Evolutionary conservation across 805 yeast species (phyloP).

Genomic region (Yamadazyma laniorum): DNA sequence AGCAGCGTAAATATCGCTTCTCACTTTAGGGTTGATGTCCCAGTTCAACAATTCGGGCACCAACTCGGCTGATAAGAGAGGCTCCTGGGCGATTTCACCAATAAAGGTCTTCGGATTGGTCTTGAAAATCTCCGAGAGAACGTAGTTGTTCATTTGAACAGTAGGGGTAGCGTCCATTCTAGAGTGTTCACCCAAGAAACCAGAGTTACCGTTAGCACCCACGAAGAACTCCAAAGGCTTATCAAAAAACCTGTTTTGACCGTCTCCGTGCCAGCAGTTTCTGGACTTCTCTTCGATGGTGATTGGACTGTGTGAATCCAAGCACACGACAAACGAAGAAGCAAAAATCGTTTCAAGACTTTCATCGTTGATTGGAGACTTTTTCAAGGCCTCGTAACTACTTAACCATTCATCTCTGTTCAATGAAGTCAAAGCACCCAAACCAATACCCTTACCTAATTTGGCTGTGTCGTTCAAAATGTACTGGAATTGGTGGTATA

Average conservation of each 20-base stretch:
- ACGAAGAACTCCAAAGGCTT: conserved; percentile 86
- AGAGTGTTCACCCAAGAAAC: conserved; percentile 95
- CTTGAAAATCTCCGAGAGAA: conserved; percentile 54
- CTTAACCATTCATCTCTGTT: conserved; percentile 81
- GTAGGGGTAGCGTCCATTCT: conserved; percentile 99
- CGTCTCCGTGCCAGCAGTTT: conserved; percentile 94
- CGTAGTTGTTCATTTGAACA: conserved; percentile 75
- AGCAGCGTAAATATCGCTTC: conserved; percentile 55
- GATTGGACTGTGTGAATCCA: conserved; percentile 71
- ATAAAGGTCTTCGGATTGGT: conserved; percentile 38
- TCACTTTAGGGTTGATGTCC: conserved; percentile 54
- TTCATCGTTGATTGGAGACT: conserved; percentile 59
- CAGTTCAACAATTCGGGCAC: conserved; percentile 42
- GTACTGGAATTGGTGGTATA: conserved; percentile 57
- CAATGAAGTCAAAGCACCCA: conserved; percentile 79
- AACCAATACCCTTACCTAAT: conserved; percentile 47
- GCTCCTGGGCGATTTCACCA: conserved; percentile 22
- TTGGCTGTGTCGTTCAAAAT: conserved; percentile 47
- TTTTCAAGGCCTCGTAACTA: conserved; percentile 54
- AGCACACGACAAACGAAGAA: conserved; percentile 75
- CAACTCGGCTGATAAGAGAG: conserved; percentile 9
- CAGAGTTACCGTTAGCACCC: conserved; percentile 80
- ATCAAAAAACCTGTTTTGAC: conserved; percentile 85
- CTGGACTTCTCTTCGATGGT: conserved; percentile 81
- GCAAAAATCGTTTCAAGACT: conserved; percentile 69